Conservation (phyloP, 2,329 filamentous ascomycete genomes). For the Aspergillus ruber region DNA sequence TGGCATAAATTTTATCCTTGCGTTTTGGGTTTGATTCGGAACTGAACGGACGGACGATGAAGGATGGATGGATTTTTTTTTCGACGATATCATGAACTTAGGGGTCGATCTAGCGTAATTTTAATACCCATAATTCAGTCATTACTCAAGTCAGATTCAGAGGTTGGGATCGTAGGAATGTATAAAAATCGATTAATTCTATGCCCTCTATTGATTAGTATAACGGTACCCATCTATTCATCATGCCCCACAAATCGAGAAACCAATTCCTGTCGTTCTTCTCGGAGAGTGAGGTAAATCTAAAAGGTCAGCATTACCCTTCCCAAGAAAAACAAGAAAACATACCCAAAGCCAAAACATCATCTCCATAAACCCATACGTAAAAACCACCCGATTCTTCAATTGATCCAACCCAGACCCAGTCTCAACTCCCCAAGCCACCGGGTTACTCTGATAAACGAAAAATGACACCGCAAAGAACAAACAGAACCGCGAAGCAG, state of each 20-base stretch:
- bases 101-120: background rate
- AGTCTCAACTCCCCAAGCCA: slow-evolving; percentile 16
- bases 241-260: slow-evolving; percentile 15
- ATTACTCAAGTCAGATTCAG: background rate
- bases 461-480: slow-evolving; percentile 33
- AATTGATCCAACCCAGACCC: slow-evolving; percentile 54
- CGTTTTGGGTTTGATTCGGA: background rate
- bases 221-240: slow-evolving; percentile 4
- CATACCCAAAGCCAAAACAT: slow-evolving; percentile 78
- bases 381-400: slow-evolving; percentile 79
- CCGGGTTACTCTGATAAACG: slow-evolving; percentile 30
- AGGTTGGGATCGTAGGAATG: background rate
- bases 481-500: slow-evolving; percentile 28
- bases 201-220: background rate
- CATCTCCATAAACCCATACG: slow-evolving; percentile 77
- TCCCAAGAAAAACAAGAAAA: slow-evolving; percentile 4
- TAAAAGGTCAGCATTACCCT: slow-evolving; percentile 10
- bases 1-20: no score
- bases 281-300: slow-evolving; percentile 30
- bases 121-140: background rate
- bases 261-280: slow-evolving; percentile 29
- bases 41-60: no score
- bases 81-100: no score
- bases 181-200: no score
- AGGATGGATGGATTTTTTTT: no score